phyloP scores from a whole-genome alignment of 2,329 filamentous ascomycete species.

The Hypomyces perniciosus region DNA sequence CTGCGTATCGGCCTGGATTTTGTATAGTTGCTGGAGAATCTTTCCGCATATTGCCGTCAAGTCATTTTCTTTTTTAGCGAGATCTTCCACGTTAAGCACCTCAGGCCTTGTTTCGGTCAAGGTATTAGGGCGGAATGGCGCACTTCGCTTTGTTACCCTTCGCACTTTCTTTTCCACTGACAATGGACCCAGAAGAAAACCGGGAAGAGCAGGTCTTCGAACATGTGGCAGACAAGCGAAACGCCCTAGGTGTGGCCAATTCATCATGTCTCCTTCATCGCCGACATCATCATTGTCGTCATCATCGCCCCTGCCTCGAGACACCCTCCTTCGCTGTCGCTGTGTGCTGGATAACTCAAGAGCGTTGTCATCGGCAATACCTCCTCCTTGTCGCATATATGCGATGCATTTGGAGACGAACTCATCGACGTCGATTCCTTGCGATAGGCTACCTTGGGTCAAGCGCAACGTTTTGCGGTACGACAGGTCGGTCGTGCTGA shows the following conservation, averaged over 20 bases:
- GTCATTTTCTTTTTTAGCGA: slow-evolving; percentile 72
- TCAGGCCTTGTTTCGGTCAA: slow-evolving; percentile 69
- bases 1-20: slow-evolving; percentile 42
- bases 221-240: slow-evolving; percentile 70
- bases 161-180: slow-evolving; percentile 82
- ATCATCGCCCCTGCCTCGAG: slow-evolving; percentile 37
- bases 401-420: slow-evolving; percentile 85
- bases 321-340: slow-evolving; percentile 34
- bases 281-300: slow-evolving; percentile 54
- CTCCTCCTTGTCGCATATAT: slow-evolving; percentile 70
- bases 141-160: slow-evolving; percentile 63
- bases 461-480: slow-evolving; percentile 72
- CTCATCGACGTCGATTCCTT: slow-evolving; percentile 82
- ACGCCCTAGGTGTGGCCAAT: slow-evolving; percentile 80
- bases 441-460: slow-evolving; percentile 63
- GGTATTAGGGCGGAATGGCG: slow-evolving; percentile 62
- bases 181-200: slow-evolving; percentile 82
- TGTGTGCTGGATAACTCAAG: slow-evolving; percentile 47
- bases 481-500: slow-evolving; percentile 72
- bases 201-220: slow-evolving; percentile 67
- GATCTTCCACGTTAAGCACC: slow-evolving; percentile 67
- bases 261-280: slow-evolving; percentile 69
- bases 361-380: slow-evolving; percentile 45
- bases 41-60: slow-evolving; percentile 71
- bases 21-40: slow-evolving; percentile 59